Base-by-base conservation (phyloP, 1,284 basidiomycete species). In the Ganoderma lingzhi region DNA sequence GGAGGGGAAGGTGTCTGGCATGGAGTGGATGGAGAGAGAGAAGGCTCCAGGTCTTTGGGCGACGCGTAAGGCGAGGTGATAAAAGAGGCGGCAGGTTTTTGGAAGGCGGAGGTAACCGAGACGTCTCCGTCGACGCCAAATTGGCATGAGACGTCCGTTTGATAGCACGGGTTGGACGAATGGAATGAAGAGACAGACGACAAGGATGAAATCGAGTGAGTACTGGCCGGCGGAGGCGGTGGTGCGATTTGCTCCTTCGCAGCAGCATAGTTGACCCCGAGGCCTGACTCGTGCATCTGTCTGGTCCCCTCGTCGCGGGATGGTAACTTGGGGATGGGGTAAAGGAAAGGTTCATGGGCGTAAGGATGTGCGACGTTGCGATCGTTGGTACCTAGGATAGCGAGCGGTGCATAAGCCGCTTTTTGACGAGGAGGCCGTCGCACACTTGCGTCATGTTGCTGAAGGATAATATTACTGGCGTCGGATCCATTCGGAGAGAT, bases 401-500 rank as follows among this genome's bases (percentile, higher is more conserved):
- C 63, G n/a, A 68, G 62, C n/a, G 68, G 64, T 6, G 64, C 41
- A 37, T 64, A 68, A 32, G 59, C 9, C 59, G 62, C 55, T n/a
- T 64, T 66, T 32, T 74, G 67, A n/a, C 68, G 71, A 55, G 71
- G 74, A 28, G 65, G 68, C 4, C 70, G 69, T 45, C 65, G 68
- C 9, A 69, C 35, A 37, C 64, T 66, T 12, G 66, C 48, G 39
- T 70, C 69, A 19, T 70, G 68, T 28, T 75, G 71, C 45, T 75
- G 73, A 41, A 73, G 39, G 35, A 68, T 37, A 15, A 69, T 37
- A 42, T 72, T 59, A n/a, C 35, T 53, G 17, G 58, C 63, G 15
- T 67, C 61, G 10, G 70, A 59, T 23, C 53, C 66, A 23, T 71
- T 66, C 35, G 74, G 74, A 4, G 74, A 75, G 37, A 75, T 59